A percentile compares a stretch with the other conserved stretches of the same genome.
phyloP scores from a whole-genome alignment of 2,329 filamentous ascomycete genomes.

The Epichloe bromicola region DNA sequence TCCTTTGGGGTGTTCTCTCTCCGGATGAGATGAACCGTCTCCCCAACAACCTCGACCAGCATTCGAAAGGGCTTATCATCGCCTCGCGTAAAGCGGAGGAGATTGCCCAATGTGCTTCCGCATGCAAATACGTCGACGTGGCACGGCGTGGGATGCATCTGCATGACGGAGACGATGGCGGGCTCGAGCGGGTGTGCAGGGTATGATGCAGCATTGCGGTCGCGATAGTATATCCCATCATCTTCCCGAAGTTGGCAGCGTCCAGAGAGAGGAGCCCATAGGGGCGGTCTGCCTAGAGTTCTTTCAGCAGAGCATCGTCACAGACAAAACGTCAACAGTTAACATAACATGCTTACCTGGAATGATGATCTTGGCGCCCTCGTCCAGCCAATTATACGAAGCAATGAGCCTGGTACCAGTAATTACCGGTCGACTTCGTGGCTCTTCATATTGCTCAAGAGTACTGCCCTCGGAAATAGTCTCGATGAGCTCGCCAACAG shows the following conservation, averaged over 20 bases:
- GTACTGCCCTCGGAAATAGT: no score
- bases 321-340: no score
- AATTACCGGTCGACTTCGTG: no score
- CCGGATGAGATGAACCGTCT: slow-evolving; percentile 46
- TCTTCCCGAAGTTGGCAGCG: slow-evolving; percentile 29
- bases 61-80: slow-evolving; percentile 39
- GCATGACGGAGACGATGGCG: slow-evolving; percentile 27
- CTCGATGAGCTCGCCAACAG: no score
- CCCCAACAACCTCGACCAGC: slow-evolving; percentile 35
- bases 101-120: slow-evolving; percentile 42
- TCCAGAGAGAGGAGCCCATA: slow-evolving; percentile 30
- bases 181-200: slow-evolving; percentile 38
- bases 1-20: slow-evolving; percentile 47
- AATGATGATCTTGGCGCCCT: no score
- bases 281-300: slow-evolving; percentile 36
- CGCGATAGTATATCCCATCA: slow-evolving; percentile 36
- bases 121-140: slow-evolving; percentile 41
- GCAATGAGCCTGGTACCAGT: no score
- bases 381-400: no score
- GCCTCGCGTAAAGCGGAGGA: slow-evolving; percentile 38
- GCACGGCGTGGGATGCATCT: slow-evolving; percentile 4
- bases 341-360: no score
- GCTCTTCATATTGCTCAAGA: no score
- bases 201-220: slow-evolving; percentile 38
- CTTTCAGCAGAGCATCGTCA: no score